phyloP scores from a whole-genome alignment of 164 flowering plant genomes.

The Tetracentron sinense region DNA sequence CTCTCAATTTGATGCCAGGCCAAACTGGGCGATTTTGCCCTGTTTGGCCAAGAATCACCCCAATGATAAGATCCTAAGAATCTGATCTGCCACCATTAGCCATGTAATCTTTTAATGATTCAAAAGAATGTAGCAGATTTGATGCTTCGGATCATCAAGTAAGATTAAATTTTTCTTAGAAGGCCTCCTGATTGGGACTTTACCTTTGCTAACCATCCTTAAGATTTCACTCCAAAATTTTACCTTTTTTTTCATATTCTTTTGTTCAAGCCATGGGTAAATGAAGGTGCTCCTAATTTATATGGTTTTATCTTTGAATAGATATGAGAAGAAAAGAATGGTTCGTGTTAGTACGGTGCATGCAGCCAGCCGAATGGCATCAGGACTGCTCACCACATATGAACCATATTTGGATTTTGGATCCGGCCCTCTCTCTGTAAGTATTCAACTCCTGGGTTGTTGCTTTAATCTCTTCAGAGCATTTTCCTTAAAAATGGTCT shows the following conservation, averaged over 20 bases:
- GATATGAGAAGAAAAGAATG: slow-evolving; percentile 32
- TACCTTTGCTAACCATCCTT: too few relatives aligned
- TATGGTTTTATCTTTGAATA: slow-evolving; percentile 5
- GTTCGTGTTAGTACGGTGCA: slow-evolving; percentile 26
- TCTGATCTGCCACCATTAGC: too few relatives aligned
- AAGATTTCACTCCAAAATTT: not conserved
- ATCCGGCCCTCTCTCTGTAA: slow-evolving; percentile 21
- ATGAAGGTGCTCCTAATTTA: not conserved
- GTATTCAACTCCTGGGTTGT: slow-evolving; percentile 2
- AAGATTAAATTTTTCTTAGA: not conserved
- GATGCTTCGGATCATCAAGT: too few relatives aligned
- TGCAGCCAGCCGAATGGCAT: slow-evolving; percentile 28
- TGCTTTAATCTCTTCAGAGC: not conserved
- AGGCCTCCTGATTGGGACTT: not conserved
- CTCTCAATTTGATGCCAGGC: too few relatives aligned
- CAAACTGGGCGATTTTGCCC: too few relatives aligned
- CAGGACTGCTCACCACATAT: slow-evolving; percentile 22
- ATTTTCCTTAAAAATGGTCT: not conserved
- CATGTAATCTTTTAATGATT: too few relatives aligned
- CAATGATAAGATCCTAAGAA: too few relatives aligned
- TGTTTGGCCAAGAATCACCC: too few relatives aligned
- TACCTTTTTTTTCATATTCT: not conserved
- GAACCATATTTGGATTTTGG: slow-evolving; percentile 21
- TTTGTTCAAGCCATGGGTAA: not conserved
- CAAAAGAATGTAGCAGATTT: too few relatives aligned